Evolutionary conservation across 257 asterid genomes (phyloP), one percentile per base, ranked within the genome.

Genomic region (Solanum medicagineum): DNA sequence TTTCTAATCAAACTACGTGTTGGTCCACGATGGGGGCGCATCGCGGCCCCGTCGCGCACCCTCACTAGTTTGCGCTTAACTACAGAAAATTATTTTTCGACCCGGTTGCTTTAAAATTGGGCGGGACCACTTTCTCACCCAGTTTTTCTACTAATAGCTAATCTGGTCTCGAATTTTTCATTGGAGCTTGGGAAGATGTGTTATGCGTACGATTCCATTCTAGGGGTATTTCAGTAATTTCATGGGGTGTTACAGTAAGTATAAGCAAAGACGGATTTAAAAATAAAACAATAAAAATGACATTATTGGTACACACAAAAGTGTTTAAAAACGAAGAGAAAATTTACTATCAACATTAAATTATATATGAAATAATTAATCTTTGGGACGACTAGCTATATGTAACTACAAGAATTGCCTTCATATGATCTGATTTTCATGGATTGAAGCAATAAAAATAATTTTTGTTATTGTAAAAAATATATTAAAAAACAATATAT

Each of bases 141-240:
- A 2, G 3, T 29, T 29, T 29, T 29, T 0, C 3, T 29, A 3
- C 3, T 29, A 0, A 29, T 29, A 0, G 3, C 0, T 0, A 29
- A 29, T 29, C 32, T 29, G 3, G 32, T 29, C 32, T 29, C 32
- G 3, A 29, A 29, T 29, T 29, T 2, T 29, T 29, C 32, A 29
- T 29, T 29, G 3, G 32, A 29, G 32, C 32, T 29, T 29, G 32
- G 32, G 3, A 29, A 29, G 3, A 29, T 29, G 32, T 0, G 32
- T 29, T 29, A 29, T 29, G 32, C 32, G 32, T 3, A 29, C 3
- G 32, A 29, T 29, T 29, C 32, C 32, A 29, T 29, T 29, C 3
- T 29, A 29, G 3, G 32, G 32, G 32, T 29, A 29, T 29, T 29
- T 29, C 3, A 29, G 3, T 29, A 29, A 29, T 29, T 29, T 29